A percentile compares a stretch with the other conserved stretches of the same genome.
phyloP scores from a whole-genome alignment of 441 rosid species.

The Flueggea neowawraea region DNA sequence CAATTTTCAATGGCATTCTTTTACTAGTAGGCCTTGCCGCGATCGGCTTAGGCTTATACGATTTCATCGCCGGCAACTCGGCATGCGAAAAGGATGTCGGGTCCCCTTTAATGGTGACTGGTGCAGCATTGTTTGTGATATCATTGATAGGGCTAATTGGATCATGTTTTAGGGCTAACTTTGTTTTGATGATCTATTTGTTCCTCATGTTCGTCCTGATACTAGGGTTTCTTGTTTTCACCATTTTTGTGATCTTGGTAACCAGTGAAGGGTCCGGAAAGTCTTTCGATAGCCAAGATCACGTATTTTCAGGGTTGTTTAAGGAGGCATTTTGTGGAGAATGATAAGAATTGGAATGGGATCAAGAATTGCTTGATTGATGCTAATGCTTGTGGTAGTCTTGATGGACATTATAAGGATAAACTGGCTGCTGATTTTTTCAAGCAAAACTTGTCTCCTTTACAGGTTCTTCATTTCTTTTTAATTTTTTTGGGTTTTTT shows the following conservation, averaged over 20 bases:
- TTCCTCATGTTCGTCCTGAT: slow-evolving; percentile 37
- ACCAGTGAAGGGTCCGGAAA: slow-evolving; percentile 39
- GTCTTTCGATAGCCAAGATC: slow-evolving; percentile 20
- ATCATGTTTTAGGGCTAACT: slow-evolving; percentile 30
- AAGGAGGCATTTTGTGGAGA: slow-evolving; percentile 33
- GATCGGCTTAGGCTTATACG: slow-evolving; percentile 1
- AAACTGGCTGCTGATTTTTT: not conserved
- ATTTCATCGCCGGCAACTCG: slow-evolving; percentile 22
- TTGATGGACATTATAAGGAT: not conserved
- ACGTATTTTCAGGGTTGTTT: slow-evolving; percentile 42
- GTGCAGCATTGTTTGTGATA: slow-evolving; percentile 27
- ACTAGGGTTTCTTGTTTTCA: slow-evolving; percentile 26
- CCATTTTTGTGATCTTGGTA: slow-evolving; percentile 38
- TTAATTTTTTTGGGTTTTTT: not conserved
- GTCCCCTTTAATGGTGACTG: slow-evolving; percentile 36
- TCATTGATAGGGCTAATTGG: slow-evolving; percentile 47
- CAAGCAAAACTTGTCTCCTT: slow-evolving; percentile 2
- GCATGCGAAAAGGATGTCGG: slow-evolving; percentile 40
- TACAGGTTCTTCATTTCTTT: not conserved
- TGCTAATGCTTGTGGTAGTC: slow-evolving; percentile 25
- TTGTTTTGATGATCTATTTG: slow-evolving; percentile 35
- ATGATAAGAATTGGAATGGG: slow-evolving; percentile 38
- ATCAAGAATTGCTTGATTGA: slow-evolving; percentile 43
- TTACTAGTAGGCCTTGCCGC: slow-evolving; percentile 8
- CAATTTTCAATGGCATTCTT: slow-evolving; percentile 5